phyloP scores from a whole-genome alignment of 306 rosid species.

The Glycine latifolia region DNA sequence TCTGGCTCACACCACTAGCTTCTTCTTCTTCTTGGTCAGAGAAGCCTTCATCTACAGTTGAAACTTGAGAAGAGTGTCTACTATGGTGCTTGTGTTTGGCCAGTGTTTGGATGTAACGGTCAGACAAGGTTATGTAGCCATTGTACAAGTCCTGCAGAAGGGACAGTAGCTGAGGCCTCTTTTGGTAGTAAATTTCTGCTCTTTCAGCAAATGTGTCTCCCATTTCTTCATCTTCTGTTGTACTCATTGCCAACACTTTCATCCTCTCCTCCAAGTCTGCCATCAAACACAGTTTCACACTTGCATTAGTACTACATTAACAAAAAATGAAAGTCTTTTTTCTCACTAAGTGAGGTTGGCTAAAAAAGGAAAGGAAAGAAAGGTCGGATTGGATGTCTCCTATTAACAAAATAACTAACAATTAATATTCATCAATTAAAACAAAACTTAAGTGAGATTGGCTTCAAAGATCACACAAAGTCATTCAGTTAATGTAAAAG shows the following conservation, averaged over 20 bases:
- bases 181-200: slow-evolving; percentile 86
- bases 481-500: background rate
- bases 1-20: slow-evolving; percentile 51
- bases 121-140: slow-evolving; percentile 81
- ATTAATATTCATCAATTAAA: too few relatives aligned
- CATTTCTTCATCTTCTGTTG: slow-evolving; percentile 51
- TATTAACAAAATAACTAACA: too few relatives aligned
- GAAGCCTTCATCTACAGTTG: slow-evolving; percentile 54
- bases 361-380: background rate
- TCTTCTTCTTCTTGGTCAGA: slow-evolving; percentile 70
- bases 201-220: slow-evolving; percentile 88
- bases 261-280: slow-evolving; percentile 88
- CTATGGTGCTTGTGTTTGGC: slow-evolving; percentile 64
- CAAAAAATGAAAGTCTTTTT: background rate
- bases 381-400: too few relatives aligned
- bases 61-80: slow-evolving; percentile 64
- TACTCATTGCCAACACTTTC: slow-evolving; percentile 59
- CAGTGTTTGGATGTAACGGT: slow-evolving; percentile 73
- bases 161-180: slow-evolving; percentile 83
- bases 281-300: slow-evolving; percentile 32
- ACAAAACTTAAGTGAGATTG: background rate
- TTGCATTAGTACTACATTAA: background rate
- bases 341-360: background rate
- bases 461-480: background rate
- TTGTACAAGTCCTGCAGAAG: slow-evolving; percentile 85